phyloP scores from a whole-genome alignment of 2,329 filamentous ascomycete species.

The Aspergillus sp. region DNA sequence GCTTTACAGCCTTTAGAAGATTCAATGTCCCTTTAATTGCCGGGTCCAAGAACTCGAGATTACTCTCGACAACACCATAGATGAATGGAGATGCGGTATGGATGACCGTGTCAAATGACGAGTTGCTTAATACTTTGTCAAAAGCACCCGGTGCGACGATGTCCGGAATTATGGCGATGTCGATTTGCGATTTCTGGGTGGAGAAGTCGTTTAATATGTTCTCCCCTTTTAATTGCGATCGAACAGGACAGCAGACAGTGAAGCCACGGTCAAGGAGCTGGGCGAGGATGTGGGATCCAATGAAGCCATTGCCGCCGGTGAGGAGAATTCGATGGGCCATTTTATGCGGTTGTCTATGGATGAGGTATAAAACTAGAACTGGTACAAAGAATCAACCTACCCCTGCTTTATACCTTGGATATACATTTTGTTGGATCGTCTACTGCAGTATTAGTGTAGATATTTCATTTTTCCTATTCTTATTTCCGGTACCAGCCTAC shows the following conservation, averaged over 20 bases:
- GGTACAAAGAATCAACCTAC: too few relatives aligned
- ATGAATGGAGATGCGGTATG: conserved; percentile 5
- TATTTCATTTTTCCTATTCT: too few relatives aligned
- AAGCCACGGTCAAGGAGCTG: not conserved
- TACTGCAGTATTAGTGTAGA: too few relatives aligned
- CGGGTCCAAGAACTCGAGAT: conserved; percentile 4
- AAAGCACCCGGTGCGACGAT: conserved; percentile 2
- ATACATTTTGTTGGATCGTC: too few relatives aligned
- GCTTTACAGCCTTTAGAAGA: conserved; percentile 5
- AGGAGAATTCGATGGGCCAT: not conserved
- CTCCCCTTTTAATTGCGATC: not conserved
- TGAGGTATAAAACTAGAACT: too few relatives aligned
- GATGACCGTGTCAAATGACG: conserved; percentile 1
- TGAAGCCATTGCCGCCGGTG: conserved; percentile 4
- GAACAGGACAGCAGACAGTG: not conserved
- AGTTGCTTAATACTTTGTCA: not conserved
- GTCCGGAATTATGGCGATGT: conserved; percentile 1
- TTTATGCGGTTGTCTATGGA: not conserved
- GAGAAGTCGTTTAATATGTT: not conserved
- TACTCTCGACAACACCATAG: not conserved
- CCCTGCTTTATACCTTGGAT: too few relatives aligned
- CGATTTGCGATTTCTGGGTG: not conserved
- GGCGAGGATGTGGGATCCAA: conserved; percentile 4
- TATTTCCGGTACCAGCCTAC: too few relatives aligned
- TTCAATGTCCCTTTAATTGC: conserved; percentile 2